Evolutionary conservation across 2,329 filamentous ascomycete species (phyloP).

Genomic region (Didymella glomerata): DNA sequence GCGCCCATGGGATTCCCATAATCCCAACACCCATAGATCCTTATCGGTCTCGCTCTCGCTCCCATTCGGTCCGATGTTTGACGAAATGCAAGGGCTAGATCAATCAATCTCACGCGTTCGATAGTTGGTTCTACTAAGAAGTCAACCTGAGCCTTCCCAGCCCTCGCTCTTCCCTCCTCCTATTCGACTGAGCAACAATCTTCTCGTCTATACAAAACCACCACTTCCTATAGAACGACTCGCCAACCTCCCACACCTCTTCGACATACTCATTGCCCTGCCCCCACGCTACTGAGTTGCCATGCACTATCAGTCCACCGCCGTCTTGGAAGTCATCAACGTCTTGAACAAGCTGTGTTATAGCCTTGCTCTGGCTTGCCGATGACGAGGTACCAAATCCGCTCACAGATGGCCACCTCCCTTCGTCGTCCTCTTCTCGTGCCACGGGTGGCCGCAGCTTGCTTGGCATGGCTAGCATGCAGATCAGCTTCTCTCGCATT

Average conservation of each 20-base stretch:
- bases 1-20: neutral
- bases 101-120: neutral
- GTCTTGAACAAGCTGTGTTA: conserved; percentile 65
- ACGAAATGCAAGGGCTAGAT: neutral
- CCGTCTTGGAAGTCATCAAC: conserved; percentile 64
- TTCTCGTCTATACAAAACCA: conserved; percentile 67
- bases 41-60: neutral
- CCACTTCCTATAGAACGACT: conserved; percentile 66
- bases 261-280: conserved; percentile 60
- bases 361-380: conserved; percentile 49
- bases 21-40: neutral
- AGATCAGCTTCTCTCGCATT: conserved; percentile 59
- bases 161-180: conserved; percentile 59
- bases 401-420: neutral
- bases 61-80: neutral
- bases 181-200: conserved; percentile 64
- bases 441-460: conserved; percentile 59
- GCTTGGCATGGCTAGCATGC: conserved; percentile 60
- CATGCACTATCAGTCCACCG: conserved; percentile 47
- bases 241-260: conserved; percentile 65
- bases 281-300: conserved; percentile 55
- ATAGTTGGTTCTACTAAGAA: neutral
- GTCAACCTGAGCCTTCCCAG: conserved; percentile 33
- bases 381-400: neutral
- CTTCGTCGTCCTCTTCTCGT: conserved; percentile 39